Evolutionary conservation across 106 monocot genomes (phyloP).

Genomic region (Ottelia alismoides): DNA sequence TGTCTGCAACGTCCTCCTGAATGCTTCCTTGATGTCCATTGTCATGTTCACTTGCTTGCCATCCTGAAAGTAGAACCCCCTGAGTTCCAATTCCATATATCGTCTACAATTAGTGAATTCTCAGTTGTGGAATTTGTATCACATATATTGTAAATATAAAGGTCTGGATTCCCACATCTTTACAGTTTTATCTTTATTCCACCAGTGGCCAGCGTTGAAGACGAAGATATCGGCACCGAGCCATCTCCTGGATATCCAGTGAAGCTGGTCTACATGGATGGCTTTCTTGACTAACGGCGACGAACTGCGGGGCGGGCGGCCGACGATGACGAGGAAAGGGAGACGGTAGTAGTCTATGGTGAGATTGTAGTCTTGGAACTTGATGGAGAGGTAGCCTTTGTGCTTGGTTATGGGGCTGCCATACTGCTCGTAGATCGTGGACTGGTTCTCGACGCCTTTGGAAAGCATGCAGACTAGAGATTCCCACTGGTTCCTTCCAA

Average conservation of each 20-base stretch:
- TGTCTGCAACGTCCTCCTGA: too few species aligned
- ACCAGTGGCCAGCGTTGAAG: conserved; percentile 78
- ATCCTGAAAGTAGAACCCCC: too few species aligned
- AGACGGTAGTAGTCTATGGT: conserved; percentile 73
- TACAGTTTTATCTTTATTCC: conserved; percentile 43
- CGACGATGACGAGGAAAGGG: conserved; percentile 44
- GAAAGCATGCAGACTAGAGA: conserved; percentile 71
- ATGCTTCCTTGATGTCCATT: too few species aligned
- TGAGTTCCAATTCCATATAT: too few species aligned
- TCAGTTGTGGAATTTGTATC: conserved; percentile 43
- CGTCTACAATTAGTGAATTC: conserved; percentile 15
- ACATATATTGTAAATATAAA: too few species aligned
- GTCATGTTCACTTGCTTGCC: too few species aligned
- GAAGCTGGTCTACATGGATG: too few species aligned
- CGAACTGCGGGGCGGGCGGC: conserved; percentile 35
- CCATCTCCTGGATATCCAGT: too few species aligned
- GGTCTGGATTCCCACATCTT: conserved; percentile 22
- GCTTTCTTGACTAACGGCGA: too few species aligned
- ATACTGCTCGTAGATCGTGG: conserved; percentile 35
- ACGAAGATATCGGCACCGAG: too few species aligned
- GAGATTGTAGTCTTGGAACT: too few species aligned
- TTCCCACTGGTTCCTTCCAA: too few species aligned
- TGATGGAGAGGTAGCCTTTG: conserved; percentile 53
- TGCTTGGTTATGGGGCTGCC: conserved; percentile 75
- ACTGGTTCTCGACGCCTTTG: conserved; percentile 14